These are phyloP conservation scores for Lachnellula occidentalis DNA, from an alignment of 2,329 filamentous ascomycete genomes.

Conservation along the genomic window DNA sequence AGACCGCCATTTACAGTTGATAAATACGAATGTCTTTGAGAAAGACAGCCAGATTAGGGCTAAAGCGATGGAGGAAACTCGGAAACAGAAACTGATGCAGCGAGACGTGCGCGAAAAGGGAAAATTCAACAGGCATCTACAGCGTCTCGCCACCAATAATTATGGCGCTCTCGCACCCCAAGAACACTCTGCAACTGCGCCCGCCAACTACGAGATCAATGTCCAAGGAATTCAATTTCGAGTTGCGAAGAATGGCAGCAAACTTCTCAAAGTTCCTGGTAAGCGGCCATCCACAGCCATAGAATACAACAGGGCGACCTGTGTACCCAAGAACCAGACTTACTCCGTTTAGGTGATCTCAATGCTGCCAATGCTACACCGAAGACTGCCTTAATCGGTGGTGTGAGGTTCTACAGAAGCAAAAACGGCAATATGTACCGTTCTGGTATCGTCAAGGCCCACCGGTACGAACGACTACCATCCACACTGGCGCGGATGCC, in stretches of 20 bases:
- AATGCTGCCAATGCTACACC: constrained; percentile 64
- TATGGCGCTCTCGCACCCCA: constrained; percentile 8
- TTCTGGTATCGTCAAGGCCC: constrained; percentile 66
- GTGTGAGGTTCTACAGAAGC: constrained; percentile 77
- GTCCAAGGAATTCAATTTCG: constrained; percentile 70
- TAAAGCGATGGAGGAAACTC: constrained; percentile 67
- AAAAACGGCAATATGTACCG: constrained; percentile 85
- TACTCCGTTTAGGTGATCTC: constrained; percentile 45
- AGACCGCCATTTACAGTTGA: constrained; percentile 75
- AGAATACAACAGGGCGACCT: constrained; percentile 9
- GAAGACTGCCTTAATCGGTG: constrained; percentile 65
- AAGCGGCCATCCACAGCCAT: constrained; percentile 26
- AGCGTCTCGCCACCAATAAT: constrained; percentile 30
- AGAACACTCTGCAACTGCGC: constrained; percentile 27
- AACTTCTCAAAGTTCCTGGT: constrained; percentile 71
- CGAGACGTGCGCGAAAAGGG: constrained; percentile 54
- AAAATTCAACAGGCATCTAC: constrained; percentile 46
- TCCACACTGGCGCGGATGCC: not conserved
- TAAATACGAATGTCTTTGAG: constrained; percentile 74
- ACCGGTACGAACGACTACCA: constrained; percentile 55
- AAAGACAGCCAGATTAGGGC: constrained; percentile 63
- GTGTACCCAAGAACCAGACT: constrained; percentile 19
- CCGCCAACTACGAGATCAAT: constrained; percentile 53
- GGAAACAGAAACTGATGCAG: constrained; percentile 49
- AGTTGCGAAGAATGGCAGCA: constrained; percentile 73